phyloP scores from a whole-genome alignment of 129 eudicot species.

The Ambrosia artemisiifolia region DNA sequence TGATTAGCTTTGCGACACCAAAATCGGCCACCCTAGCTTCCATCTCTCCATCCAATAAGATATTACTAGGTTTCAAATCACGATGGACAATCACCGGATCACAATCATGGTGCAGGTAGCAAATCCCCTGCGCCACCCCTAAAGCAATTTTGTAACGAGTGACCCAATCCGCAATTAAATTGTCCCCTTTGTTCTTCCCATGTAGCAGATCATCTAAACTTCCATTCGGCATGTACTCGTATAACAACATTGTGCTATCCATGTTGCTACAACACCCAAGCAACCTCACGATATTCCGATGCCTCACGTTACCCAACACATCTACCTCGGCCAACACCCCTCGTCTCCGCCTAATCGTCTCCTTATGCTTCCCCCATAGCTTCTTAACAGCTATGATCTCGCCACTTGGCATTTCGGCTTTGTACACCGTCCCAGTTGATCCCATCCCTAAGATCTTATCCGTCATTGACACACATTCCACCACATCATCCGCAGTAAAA shows the following conservation, averaged over 20 bases:
- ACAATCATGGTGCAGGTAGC: constrained; percentile 96
- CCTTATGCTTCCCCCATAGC: constrained; percentile 90
- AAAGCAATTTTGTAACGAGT: constrained; percentile 80
- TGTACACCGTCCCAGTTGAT: constrained; percentile 86
- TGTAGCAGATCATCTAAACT: constrained; percentile 84
- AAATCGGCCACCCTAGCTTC: constrained; percentile 98
- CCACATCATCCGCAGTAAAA: constrained; percentile 84
- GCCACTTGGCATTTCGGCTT: constrained; percentile 95
- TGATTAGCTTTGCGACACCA: constrained; percentile 91
- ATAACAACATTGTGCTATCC: constrained; percentile 77
- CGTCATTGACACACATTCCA: constrained; percentile 64
- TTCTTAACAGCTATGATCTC: constrained; percentile 95
- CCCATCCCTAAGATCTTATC: constrained; percentile 92
- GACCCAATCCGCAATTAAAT: constrained; percentile 74
- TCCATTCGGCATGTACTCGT: constrained; percentile 99
- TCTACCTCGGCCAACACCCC: constrained; percentile 98
- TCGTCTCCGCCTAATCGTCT: constrained; percentile 54
- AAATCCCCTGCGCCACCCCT: constrained; percentile 97
- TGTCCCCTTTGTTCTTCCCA: constrained; percentile 64
- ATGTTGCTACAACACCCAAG: constrained; percentile 88
- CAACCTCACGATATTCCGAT: constrained; percentile 82
- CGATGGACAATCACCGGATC: constrained; percentile 96
- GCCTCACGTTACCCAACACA: constrained; percentile 86
- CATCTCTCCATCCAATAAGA: constrained; percentile 78
- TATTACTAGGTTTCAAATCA: constrained; percentile 92